These are phyloP conservation scores for Solanum hybrid DNA, from an alignment of 305 asterid genomes.

Conservation along the genomic window DNA sequence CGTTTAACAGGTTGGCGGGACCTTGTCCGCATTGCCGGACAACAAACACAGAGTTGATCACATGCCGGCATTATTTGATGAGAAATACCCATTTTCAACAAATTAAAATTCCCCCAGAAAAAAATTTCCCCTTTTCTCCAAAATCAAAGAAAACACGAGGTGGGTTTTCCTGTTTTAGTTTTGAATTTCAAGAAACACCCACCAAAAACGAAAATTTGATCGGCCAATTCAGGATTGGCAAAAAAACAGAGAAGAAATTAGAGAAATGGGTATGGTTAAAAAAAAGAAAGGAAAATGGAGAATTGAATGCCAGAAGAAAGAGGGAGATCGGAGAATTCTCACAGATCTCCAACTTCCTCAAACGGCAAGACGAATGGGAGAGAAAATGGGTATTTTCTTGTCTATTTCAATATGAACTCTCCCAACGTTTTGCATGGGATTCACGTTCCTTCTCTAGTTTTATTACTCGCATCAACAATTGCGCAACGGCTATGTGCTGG, in stretches of 20 bases:
- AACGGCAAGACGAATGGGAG: conserved; percentile 8
- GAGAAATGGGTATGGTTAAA: background rate
- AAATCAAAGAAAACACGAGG: background rate
- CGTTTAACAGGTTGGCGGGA: conserved; percentile 87
- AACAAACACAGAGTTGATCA: conserved; percentile 58
- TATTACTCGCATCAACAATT: background rate
- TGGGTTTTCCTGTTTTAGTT: background rate
- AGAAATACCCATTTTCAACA: conserved; percentile 43
- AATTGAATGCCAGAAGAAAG: conserved; percentile 4
- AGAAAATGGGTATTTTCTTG: background rate
- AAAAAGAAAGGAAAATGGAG: background rate
- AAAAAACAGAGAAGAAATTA: background rate
- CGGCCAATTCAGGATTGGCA: background rate
- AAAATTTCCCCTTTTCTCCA: background rate
- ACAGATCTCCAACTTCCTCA: conserved; percentile 39
- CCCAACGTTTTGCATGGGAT: conserved; percentile 5
- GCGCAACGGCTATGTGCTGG: background rate
- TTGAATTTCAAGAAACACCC: background rate
- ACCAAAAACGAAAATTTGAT: background rate
- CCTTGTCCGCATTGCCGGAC: conserved; percentile 75
- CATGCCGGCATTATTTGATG: conserved; percentile 55
- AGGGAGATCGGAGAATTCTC: conserved; percentile 9
- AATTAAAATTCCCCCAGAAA: background rate
- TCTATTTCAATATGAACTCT: background rate
- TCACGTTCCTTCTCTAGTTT: conserved; percentile 4